These are phyloP conservation scores for Paragyromitra xinjiangensis DNA, from an alignment of 495 filamentous ascomycete genomes.

Conservation along the genomic window DNA sequence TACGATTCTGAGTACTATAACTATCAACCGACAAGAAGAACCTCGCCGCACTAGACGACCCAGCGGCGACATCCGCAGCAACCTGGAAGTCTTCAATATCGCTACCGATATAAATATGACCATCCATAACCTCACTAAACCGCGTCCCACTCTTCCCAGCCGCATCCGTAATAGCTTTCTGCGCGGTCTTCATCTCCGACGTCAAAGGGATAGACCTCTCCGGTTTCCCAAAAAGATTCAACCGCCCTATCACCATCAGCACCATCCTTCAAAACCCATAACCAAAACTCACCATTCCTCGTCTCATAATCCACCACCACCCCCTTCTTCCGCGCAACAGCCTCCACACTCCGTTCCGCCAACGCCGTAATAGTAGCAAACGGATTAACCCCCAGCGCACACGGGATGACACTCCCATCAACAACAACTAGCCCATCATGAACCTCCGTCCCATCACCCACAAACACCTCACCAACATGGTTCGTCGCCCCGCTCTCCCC, in stretches of 20 bases:
- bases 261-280: not conserved
- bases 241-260: slow-evolving; percentile 17
- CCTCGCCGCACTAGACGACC: slow-evolving; percentile 65
- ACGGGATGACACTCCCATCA: slow-evolving; percentile 71
- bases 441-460: slow-evolving; percentile 63
- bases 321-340: slow-evolving; percentile 59
- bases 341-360: slow-evolving; percentile 69
- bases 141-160: slow-evolving; percentile 63
- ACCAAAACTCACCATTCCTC: slow-evolving; percentile 60
- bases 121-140: slow-evolving; percentile 73
- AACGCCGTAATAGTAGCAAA: slow-evolving; percentile 75
- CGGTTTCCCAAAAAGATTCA: slow-evolving; percentile 56
- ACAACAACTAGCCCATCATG: slow-evolving; percentile 69
- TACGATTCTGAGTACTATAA: slow-evolving; percentile 60
- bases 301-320: slow-evolving; percentile 64
- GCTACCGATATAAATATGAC: slow-evolving; percentile 66
- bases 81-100: slow-evolving; percentile 67
- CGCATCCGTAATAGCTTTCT: slow-evolving; percentile 61
- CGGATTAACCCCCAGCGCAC: slow-evolving; percentile 73
- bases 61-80: slow-evolving; percentile 65
- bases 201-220: slow-evolving; percentile 36
- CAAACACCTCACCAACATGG: slow-evolving; percentile 69
- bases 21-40: slow-evolving; percentile 70
- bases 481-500: slow-evolving; percentile 70
- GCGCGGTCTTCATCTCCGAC: slow-evolving; percentile 53